These are phyloP conservation scores for Seiridium unicorne DNA, from an alignment of 2,329 filamentous ascomycete genomes.

Conservation along the genomic window DNA sequence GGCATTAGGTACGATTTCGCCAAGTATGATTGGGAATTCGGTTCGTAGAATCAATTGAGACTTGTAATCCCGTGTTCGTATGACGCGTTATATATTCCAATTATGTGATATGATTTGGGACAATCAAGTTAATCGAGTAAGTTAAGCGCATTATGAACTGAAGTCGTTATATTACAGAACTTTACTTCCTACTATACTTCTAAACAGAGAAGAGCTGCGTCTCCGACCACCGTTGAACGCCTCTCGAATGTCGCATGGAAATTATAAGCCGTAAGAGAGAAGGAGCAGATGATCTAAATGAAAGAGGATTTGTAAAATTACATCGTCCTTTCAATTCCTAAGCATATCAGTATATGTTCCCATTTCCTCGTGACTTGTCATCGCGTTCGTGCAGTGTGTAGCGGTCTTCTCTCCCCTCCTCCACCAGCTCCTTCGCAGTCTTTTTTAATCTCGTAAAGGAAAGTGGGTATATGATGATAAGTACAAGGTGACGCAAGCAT, in stretches of 20 bases:
- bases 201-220: too few species aligned
- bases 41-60: too few species aligned
- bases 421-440: not conserved
- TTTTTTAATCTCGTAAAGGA: not conserved
- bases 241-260: not conserved
- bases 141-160: too few species aligned
- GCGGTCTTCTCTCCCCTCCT: not conserved
- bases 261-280: not conserved
- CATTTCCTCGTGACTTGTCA: not conserved
- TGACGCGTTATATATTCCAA: too few species aligned
- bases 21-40: too few species aligned
- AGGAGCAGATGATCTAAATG: not conserved
- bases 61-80: too few species aligned
- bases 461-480: not conserved
- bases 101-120: too few species aligned
- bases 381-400: not conserved
- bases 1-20: too few species aligned
- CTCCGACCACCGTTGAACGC: not conserved
- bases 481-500: not conserved
- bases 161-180: too few species aligned
- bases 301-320: conserved; percentile 1
- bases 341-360: conserved; percentile 8
- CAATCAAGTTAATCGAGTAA: too few species aligned
- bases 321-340: conserved; percentile 13
- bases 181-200: too few species aligned